phyloP scores from a whole-genome alignment of 1,284 basidiomycete genomes.

The Thecaphora thlaspeos region DNA sequence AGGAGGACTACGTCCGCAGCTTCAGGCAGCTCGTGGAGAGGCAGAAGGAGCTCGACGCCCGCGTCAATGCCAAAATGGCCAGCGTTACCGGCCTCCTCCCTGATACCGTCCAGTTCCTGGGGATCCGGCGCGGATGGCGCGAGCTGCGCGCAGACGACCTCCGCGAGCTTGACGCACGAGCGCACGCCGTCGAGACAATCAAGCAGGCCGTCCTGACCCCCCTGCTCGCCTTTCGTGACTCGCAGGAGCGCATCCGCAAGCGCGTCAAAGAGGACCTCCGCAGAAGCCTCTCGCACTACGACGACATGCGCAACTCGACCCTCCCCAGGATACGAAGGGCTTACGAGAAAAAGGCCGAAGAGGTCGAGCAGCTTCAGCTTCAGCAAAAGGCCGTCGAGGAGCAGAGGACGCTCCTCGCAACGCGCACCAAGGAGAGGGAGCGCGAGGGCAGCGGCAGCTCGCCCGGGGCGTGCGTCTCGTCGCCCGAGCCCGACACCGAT shows the following conservation, averaged over 20 bases:
- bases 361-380: constrained; percentile 42
- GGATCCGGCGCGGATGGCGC: constrained; percentile 35
- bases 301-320: constrained; percentile 46
- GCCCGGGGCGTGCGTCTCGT: too few species aligned
- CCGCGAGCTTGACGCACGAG: constrained; percentile 44
- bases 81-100: constrained; percentile 30
- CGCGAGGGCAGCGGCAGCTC: constrained; percentile 4
- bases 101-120: constrained; percentile 22
- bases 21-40: constrained; percentile 34
- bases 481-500: too few species aligned
- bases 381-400: constrained; percentile 55
- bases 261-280: constrained; percentile 50
- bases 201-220: constrained; percentile 40
- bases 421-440: constrained; percentile 14
- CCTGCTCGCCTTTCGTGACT: constrained; percentile 47
- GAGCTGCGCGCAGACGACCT: constrained; percentile 42
- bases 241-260: constrained; percentile 50
- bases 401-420: constrained; percentile 39
- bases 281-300: constrained; percentile 41
- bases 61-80: constrained; percentile 39
- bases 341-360: constrained; percentile 53
- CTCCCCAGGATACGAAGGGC: constrained; percentile 41
- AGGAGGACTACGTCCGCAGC: constrained; percentile 49
- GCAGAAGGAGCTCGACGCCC: constrained; percentile 48
- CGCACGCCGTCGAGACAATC: constrained; percentile 38